Base-by-base conservation (phyloP, 306 rosid species). In the Bauhinia variegata region DNA sequence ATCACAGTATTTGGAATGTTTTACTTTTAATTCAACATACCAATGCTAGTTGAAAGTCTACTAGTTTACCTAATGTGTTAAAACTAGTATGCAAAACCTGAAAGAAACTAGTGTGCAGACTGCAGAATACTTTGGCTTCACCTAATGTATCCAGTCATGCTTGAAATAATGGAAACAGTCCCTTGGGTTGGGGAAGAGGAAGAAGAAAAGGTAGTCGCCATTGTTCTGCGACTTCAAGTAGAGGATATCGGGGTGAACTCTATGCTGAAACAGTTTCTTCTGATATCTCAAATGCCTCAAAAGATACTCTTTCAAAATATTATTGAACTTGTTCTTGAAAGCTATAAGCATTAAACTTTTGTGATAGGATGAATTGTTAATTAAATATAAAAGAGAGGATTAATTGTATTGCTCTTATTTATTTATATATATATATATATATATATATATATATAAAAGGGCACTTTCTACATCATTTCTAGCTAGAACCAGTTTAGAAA, bases 181-280 rank as follows among this genome's bases (percentile, higher is more conserved):
- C 98, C 98, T 0, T 93, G 98, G 97, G 89, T 89, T 55, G 98
- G 98, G 48, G 96, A 93, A 16, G 98, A 92, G 60, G 96, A 86
- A 70, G 96, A 92, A 86, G 98, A 87, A 75, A 92, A 86, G 73
- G 98, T 93, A 23, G 80, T 93, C 62, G 85, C 96, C 2, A 87
- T 91, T 8, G 86, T 89, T 38, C 79, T 83, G 31, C 79, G 82
- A 73, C 98, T 93, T 59, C 98, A 86, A 78, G 85, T 83, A 15
- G 96, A 88, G 75, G 96, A 91, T 70, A 78, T 89, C 8, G 87
- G 93, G 6, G 88, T 89, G 75, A 81, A 84, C 78, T 96, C 96
- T 8, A 83, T 89, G 42, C 74, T 93, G 82, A 93, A 93, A 81
- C 89, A 69, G 89, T 93, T 55, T 86, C 96, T 60, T 85, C 93